Conservation (phyloP, 2,329 filamentous ascomycete species). For the Calonectria ilicicola region DNA sequence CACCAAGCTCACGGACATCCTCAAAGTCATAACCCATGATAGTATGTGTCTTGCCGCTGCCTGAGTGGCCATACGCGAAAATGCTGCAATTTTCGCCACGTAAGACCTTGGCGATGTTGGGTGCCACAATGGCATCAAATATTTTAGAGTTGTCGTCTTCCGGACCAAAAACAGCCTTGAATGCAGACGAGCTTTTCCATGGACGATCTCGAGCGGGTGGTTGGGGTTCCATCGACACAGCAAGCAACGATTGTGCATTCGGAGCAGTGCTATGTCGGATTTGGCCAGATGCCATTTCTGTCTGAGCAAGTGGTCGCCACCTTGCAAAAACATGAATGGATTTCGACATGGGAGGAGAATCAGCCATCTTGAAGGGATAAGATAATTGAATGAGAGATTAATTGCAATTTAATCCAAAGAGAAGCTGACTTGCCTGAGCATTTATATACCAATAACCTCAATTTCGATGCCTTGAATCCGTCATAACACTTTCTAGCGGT, state of each 20-base stretch:
- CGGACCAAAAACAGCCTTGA: background rate
- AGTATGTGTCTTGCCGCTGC: conserved; percentile 90
- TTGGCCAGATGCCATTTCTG: background rate
- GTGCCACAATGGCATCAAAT: background rate
- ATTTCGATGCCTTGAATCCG: too few species aligned
- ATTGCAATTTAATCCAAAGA: too few species aligned
- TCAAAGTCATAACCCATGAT: conserved; percentile 66
- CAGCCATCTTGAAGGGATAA: background rate
- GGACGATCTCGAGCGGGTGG: background rate
- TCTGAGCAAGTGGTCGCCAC: background rate
- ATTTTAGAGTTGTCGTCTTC: background rate
- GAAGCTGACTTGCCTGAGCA: too few species aligned
- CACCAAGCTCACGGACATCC: conserved; percentile 46
- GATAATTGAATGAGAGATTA: too few species aligned
- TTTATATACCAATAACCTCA: too few species aligned
- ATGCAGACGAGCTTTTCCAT: background rate
- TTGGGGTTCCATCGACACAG: background rate
- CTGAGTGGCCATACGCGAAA: conserved; percentile 94
- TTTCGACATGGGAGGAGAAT: background rate
- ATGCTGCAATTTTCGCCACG: conserved; percentile 57
- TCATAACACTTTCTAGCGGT: too few species aligned
- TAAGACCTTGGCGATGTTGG: background rate
- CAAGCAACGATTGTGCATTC: background rate
- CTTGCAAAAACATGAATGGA: background rate
- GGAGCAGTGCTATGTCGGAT: background rate